Base-by-base conservation (phyloP, 139 green algal species). In the Pleodorina starrii region DNA sequence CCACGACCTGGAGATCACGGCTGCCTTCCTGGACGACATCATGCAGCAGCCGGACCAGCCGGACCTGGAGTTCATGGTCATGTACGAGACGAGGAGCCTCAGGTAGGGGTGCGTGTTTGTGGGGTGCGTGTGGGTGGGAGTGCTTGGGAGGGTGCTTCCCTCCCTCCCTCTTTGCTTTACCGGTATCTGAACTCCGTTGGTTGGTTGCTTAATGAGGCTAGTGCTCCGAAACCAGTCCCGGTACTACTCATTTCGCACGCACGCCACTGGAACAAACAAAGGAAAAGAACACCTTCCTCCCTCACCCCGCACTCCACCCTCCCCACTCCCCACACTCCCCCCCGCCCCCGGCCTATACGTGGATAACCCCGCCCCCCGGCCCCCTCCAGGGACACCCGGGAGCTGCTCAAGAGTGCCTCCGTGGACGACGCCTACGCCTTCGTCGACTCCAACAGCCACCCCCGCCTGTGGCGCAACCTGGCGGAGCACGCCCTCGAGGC, bases 401-500 rank as follows among this genome's bases (percentile, higher is more conserved):
- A 95, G 43, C 90, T 98, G 80, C 93, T 98, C 40, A 88, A 90
- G 71, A 89, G 80, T 36, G 90, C 82, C 27, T 90, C 91, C 35
- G 86, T 91, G 38, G 92, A 95, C 23, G 95, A 97, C 79, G 94
- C 93, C 9, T 95, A 94, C 76, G 72, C 91, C 1, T 97, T 97
- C 87, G 92, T 97, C 25, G 93, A 96, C 50, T 84, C 89, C 57
- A 96, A 96, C 80, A 69, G 86, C 25, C 96, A 97, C 86, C 91
- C 92, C 10, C 86, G 94, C n/a, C 90, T 98, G 90, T 98, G 96
- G 96, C 91, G 90, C 72, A 93, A 96, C 69, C 91, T 97, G 66
- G 96, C 95, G 40, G 95, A 98, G 90, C 91, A 97, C 84, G 94
- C 94, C 23, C 92, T 98, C 54, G 85, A 95, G 68, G 73, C 68